A percentile compares a stretch with the other conserved stretches of the same genome.
Conservation (phyloP, 208 protist species). For the Entamoeba dispar region DNA sequence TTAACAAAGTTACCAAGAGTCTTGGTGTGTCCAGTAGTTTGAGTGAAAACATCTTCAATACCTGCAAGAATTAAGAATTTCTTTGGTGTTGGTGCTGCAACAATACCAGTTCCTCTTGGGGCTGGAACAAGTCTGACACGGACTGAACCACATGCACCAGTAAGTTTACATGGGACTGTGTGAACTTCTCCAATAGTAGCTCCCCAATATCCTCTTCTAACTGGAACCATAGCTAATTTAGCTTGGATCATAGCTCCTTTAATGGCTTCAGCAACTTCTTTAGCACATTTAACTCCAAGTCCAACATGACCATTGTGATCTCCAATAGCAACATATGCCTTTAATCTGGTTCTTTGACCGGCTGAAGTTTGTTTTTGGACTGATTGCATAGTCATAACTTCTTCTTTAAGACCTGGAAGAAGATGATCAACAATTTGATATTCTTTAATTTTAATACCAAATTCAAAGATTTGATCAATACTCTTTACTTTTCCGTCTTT, state of each 20-base stretch:
- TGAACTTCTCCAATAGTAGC: slow-evolving; percentile 89
- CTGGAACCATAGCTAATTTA: slow-evolving; percentile 88
- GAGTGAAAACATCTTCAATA: slow-evolving; percentile 91
- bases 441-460: slow-evolving; percentile 98
- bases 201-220: slow-evolving; percentile 96
- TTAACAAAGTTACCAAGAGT: slow-evolving; percentile 97
- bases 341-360: slow-evolving; percentile 97
- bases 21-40: slow-evolving; percentile 73
- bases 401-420: slow-evolving; percentile 62
- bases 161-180: slow-evolving; percentile 91
- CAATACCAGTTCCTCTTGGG: slow-evolving; percentile 91
- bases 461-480: slow-evolving; percentile 93
- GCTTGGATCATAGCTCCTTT: slow-evolving; percentile 79
- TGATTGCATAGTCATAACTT: slow-evolving; percentile 91
- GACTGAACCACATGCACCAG: slow-evolving; percentile 94
- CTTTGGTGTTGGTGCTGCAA: slow-evolving; percentile 80
- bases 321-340: slow-evolving; percentile 92
- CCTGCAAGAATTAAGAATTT: slow-evolving; percentile 90
- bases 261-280: slow-evolving; percentile 96
- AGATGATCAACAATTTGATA: slow-evolving; percentile 93
- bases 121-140: slow-evolving; percentile 83
- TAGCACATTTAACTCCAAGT: slow-evolving; percentile 86
- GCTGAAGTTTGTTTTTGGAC: slow-evolving; percentile 97
- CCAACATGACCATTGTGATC: slow-evolving; percentile 88
- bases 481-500: slow-evolving; percentile 66